Base-by-base conservation (phyloP, 1,139 yeast species). In the Candida buenavistaensis region DNA sequence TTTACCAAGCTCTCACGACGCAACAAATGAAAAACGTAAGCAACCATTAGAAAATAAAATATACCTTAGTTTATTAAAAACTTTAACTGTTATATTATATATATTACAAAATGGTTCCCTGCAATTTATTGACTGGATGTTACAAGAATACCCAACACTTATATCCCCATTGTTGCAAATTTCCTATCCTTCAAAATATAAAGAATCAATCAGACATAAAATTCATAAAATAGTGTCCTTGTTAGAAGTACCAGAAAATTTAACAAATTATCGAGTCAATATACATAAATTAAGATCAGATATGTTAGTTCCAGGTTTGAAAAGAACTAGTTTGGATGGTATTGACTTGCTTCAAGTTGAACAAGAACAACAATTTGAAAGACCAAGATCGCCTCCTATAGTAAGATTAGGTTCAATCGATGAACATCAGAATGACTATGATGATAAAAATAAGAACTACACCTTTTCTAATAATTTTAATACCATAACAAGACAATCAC, bases 231-330 rank as follows among this genome's bases (percentile, higher is more conserved):
- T 67, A 5, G 37, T 57, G 12, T 48, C 46, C 12, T 50, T 71
- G 12, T 46, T 71, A 14, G 57, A 57, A 12, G 50, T 61, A 37
- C 48, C 50, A 4, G 42, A 47, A 1, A 48, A 55, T 15, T 49
- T 72, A 21, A 37, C 41, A n/a, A 43, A 48, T 12, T 64, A 63
- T 42, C 54, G 76, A 35, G 44, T 55, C 3, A 65, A 64, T 30
- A 64, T 70, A 41, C 69, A 67, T 37, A 52, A 51, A 20, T 49
- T 70, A 37, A 50, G 78, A 32, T 48, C 57, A 7, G 73, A 67
- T 14, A 61, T 74, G 69, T 41, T 57, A 6, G 54, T 56, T 2
- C 73, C 74, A 0, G 66, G 71, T 0, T 46, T 63, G 23, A 57
- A 57, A 32, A 28, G 50, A 23, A 38, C 41, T 5, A 41, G 45